phyloP scores from a whole-genome alignment of 768 basidiomycete species.

The Boletus tylopilopsis region DNA sequence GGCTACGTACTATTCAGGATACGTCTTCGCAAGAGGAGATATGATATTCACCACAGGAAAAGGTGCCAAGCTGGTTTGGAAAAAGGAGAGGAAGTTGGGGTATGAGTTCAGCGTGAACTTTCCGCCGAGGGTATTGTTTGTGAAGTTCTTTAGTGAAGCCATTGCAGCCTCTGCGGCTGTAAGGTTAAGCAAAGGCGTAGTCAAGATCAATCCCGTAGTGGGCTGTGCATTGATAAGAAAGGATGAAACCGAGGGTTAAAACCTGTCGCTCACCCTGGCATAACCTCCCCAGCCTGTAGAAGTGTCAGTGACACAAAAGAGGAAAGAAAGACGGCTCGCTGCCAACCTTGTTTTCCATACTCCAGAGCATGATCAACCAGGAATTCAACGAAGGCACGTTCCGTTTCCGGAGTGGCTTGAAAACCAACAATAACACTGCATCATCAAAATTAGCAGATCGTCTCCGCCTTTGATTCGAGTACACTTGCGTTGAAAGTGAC shows the following conservation, averaged over 20 bases:
- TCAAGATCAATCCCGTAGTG: background rate
- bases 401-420: background rate
- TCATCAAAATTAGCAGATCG: background rate
- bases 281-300: background rate
- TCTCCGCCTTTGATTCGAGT: background rate
- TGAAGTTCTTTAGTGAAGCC: background rate
- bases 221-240: background rate
- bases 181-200: background rate
- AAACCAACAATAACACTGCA: background rate
- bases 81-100: background rate
- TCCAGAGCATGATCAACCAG: background rate
- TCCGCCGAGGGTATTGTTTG: background rate
- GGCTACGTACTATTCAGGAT: background rate
- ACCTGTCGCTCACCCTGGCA: background rate
- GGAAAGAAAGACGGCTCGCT: background rate
- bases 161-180: background rate
- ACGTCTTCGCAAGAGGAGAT: no score
- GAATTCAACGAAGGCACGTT: background rate
- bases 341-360: background rate
- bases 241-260: background rate
- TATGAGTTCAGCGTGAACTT: background rate
- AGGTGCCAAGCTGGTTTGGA: background rate
- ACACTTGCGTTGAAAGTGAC: background rate
- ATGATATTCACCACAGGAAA: background rate
- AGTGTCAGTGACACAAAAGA: background rate